Conservation (phyloP, 2,329 filamentous ascomycete species). For the Cercospora sp. region DNA sequence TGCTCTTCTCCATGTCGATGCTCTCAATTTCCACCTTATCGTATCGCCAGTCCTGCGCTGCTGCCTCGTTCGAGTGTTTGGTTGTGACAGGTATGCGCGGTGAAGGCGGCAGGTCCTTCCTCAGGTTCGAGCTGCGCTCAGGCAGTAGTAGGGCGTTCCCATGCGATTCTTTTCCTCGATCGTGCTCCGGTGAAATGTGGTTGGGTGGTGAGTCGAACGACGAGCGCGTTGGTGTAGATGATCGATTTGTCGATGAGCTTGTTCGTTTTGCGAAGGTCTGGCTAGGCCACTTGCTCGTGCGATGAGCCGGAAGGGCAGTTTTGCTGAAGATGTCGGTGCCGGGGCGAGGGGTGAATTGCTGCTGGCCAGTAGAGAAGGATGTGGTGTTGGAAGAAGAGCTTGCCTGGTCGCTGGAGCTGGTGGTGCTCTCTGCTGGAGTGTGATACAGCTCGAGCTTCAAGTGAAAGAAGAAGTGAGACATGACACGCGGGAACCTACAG, state of each 20-base stretch:
- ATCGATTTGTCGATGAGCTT: constrained; percentile 14
- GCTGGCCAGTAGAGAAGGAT: not conserved
- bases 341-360: constrained; percentile 43
- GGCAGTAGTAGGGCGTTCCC: constrained; percentile 41
- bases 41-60: constrained; percentile 74
- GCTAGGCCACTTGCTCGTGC: constrained; percentile 41
- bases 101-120: constrained; percentile 39
- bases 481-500: constrained; percentile 38
- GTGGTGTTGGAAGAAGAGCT: not conserved
- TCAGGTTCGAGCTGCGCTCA: constrained; percentile 40
- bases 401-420: constrained; percentile 9
- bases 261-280: constrained; percentile 23
- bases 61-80: constrained; percentile 50
- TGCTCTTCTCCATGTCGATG: constrained; percentile 65
- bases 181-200: constrained; percentile 24
- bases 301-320: constrained; percentile 47
- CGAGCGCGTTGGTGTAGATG: constrained; percentile 16
- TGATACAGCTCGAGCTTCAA: constrained; percentile 61
- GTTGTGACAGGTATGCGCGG: constrained; percentile 37
- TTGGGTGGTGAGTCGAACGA: constrained; percentile 20
- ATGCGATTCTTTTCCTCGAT: constrained; percentile 32
- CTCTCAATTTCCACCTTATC: constrained; percentile 76
- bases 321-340: constrained; percentile 49
- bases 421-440: constrained; percentile 25
- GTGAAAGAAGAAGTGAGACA: constrained; percentile 66